Evolutionary conservation across 805 yeast genomes (phyloP), one percentile per base, ranked within the genome.

Genomic region (Candida dajiaensis): DNA sequence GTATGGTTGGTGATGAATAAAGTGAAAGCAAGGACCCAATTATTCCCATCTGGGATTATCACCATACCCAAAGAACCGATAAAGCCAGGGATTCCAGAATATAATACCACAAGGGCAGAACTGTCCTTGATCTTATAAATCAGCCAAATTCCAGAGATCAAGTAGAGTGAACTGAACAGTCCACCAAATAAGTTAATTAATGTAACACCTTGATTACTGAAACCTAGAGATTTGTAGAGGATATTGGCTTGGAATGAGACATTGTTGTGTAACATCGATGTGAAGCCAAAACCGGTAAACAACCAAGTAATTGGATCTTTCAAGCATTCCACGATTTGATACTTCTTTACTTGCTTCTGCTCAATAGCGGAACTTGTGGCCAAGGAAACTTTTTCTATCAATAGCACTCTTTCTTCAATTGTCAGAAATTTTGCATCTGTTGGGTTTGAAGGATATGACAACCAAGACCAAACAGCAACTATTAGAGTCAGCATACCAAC

Each of bases 171-270:
- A 74, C 71, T 50, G 68, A 77, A 1, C 79, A 80, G 51, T 78
- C 74, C 37, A 74, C 64, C 0, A 80, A 83, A 40, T 74, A 80
- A 12, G 77, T 69, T 6, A 77, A 80, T 38, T 78, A 63, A 0
- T 81, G 76, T 1, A 82, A 68, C 49, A 67, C 71, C 54, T 74
- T 62, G 48, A 64, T 70, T 21, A 66, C 59, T 26, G 66, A 63
- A 29, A 72, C 71, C 69, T 69, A 36, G 64, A 68, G 50, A 70
- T 78, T 29, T 78, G 57, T 38, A 77, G 52, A 41, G 73, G 73
- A 48, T 76, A 79, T 54, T 78, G 83, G 53, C 74, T 77, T 6
- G 78, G 66, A 44, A 78, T 58, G 50, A 78, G 78, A 2, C 80
- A 78, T 47, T 78, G 60, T 63, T 72, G 75, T 53, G 70, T 71